Evolutionary conservation across 1,284 basidiomycete genomes (phyloP), one percentile per base, ranked within the genome.

Genomic region (Vanrija pseudolonga): DNA sequence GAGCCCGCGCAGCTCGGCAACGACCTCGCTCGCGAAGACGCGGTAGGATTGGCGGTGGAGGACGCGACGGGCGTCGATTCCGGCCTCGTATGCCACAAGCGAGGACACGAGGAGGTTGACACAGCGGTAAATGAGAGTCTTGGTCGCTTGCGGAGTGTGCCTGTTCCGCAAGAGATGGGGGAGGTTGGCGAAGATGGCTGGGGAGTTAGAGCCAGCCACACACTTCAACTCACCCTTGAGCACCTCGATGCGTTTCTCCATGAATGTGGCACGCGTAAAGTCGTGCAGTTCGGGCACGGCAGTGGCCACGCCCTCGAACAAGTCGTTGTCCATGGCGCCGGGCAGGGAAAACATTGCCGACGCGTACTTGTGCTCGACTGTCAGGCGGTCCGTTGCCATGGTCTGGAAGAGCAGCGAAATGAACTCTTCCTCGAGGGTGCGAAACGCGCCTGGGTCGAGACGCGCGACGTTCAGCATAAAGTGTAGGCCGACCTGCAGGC

Each of bases 381-480:
- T 82, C 19, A 82, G 64, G 17, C 53, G 58, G 45, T 76, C 73
- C 0, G 83, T 80, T 3, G 84, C 80, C 36, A 87, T 71, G 3
- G 81, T 79, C 51, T 82, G 78, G 47, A 88, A 78, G 22, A 89
- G 69, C 15, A 84, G 78, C 19, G 81, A 74, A 5, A 88, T 62
- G 59, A 85, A 85, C 2, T 80, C 76, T 54, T 78, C 76, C 55
- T 78, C 74, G 55, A 81, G 76, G 6, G 68, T 64, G 50, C 62
- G 51, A 67, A 88, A 90, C 23, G 83, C 79, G 47, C 74, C 77
- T 0, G 85, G 84, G 63, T 92, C 85, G 11, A 86, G 76, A 44
- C 78, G 73, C 36, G 89, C 79, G 2, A 91, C 75, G 50, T 80
- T 84, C 45, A 82, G 79, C 78, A 86, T 83, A 68, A 92, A 84